Percentiles rank a stretch among this genome's conserved stretches.
phyloP scores from a whole-genome alignment of 257 asterid genomes.

The Nicotiana tomentosiformis region DNA sequence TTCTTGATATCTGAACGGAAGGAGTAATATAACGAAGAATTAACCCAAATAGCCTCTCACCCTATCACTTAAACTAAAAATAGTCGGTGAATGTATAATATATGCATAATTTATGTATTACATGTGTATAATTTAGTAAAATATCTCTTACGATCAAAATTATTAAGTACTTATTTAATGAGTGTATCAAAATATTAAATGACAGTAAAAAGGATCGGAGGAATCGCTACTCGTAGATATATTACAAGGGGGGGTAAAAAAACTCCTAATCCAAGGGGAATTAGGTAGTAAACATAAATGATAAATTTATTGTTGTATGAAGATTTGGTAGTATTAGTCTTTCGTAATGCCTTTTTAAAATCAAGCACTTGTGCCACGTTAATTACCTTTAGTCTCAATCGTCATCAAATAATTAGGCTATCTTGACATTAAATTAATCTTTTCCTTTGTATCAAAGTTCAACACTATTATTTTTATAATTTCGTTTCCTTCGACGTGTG shows the following conservation, averaged over 20 bases:
- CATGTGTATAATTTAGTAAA: too few relatives aligned
- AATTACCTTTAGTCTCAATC: not conserved
- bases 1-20: too few relatives aligned
- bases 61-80: too few relatives aligned
- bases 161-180: not conserved
- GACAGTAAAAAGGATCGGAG: not conserved
- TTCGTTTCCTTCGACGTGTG: not conserved
- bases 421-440: not conserved
- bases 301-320: not conserved
- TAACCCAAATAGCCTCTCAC: too few relatives aligned
- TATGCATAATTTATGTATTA: too few relatives aligned
- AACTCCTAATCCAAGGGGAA: not conserved
- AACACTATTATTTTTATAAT: not conserved
- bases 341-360: not conserved
- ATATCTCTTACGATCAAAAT: not conserved
- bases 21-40: too few relatives aligned
- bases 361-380: slow-evolving; percentile 22
- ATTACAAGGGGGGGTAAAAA: not conserved
- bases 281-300: not conserved
- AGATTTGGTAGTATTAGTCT: not conserved
- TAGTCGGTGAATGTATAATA: too few relatives aligned
- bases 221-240: not conserved
- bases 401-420: not conserved
- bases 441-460: not conserved
- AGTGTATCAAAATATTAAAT: not conserved